Percentiles rank a stretch among this genome's conserved stretches.
Evolutionary conservation across 148 eudicot genomes (phyloP).

Genomic region (Persicaria maculosa): DNA sequence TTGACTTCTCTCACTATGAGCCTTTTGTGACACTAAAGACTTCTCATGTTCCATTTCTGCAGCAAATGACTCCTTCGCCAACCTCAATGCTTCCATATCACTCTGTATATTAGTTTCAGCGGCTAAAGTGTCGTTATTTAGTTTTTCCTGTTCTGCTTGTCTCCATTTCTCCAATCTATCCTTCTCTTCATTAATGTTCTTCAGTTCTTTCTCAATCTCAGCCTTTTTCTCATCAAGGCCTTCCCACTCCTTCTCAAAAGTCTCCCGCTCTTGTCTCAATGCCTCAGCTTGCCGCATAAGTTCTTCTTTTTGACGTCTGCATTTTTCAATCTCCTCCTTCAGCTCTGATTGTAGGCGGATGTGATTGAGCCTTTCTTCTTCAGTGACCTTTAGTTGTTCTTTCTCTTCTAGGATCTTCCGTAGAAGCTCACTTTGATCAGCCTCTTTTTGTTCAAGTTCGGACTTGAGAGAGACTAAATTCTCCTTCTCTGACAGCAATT

Average conservation of each 20-base stretch:
- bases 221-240: conserved; percentile 77
- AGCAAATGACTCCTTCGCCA: conserved; percentile 69
- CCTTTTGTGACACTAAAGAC: conserved; percentile 49
- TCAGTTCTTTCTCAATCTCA: conserved; percentile 45
- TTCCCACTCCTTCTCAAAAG: conserved; percentile 97
- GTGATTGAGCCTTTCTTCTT: conserved; percentile 71
- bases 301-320: conserved; percentile 57
- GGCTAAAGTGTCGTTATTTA: conserved; percentile 53
- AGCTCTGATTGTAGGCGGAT: conserved; percentile 73
- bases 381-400: conserved; percentile 73
- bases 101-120: conserved; percentile 55
- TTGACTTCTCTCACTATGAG: conserved; percentile 49
- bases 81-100: conserved; percentile 67
- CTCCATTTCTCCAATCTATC: conserved; percentile 55
- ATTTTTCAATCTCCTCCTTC: conserved; percentile 65
- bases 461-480: conserved; percentile 47
- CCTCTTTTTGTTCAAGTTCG: conserved; percentile 52
- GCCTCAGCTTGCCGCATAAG: conserved; percentile 70
- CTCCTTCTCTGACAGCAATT: conserved; percentile 47
- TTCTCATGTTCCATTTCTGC: conserved; percentile 81
- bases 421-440: conserved; percentile 49
- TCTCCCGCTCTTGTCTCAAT: conserved; percentile 61
- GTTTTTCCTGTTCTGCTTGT: conserved; percentile 58
- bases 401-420: conserved; percentile 41
- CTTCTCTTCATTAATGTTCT: conserved; percentile 44